A percentile compares a stretch with the other conserved stretches of the same genome.
These are phyloP conservation scores for Aspergillus asperescens DNA, from an alignment of 495 filamentous ascomycete species.

Conservation along the genomic window DNA sequence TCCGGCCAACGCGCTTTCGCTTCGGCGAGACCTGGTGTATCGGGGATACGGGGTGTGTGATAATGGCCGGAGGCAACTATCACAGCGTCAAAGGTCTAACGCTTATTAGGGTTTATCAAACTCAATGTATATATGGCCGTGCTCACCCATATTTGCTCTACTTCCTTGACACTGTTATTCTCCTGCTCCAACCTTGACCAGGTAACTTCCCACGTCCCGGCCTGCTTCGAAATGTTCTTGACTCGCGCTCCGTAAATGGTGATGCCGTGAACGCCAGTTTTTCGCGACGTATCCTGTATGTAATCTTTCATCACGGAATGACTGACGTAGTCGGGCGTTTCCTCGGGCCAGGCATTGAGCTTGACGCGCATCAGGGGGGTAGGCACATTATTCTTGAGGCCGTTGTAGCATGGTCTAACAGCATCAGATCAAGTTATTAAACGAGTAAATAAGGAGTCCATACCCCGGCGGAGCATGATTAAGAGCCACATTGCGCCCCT, in stretches of 20 bases:
- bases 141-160: conserved; percentile 22
- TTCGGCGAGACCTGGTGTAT: conserved; percentile 47
- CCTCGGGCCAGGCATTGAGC: conserved; percentile 55
- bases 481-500: conserved; percentile 23
- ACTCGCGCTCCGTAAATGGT: conserved; percentile 55
- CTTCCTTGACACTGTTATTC: conserved; percentile 17
- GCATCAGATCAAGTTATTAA: background rate
- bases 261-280: conserved; percentile 43
- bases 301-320: conserved; percentile 53
- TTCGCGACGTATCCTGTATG: conserved; percentile 50
- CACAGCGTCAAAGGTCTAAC: conserved; percentile 49
- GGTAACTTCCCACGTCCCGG: conserved; percentile 45
- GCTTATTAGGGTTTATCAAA: background rate
- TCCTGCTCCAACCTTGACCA: conserved; percentile 30
- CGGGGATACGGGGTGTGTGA: conserved; percentile 50
- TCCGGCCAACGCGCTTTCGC: conserved; percentile 49
- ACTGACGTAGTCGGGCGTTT: conserved; percentile 51
- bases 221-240: conserved; percentile 46
- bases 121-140: background rate
- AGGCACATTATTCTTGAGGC: conserved; percentile 61
- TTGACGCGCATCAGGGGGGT: conserved; percentile 55
- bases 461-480: conserved; percentile 50
- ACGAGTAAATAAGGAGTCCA: background rate
- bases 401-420: conserved; percentile 52
- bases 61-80: conserved; percentile 58